Conservation (phyloP, 192 early-diverging fungal genomes). For the Linnemannia schmuckeri region DNA sequence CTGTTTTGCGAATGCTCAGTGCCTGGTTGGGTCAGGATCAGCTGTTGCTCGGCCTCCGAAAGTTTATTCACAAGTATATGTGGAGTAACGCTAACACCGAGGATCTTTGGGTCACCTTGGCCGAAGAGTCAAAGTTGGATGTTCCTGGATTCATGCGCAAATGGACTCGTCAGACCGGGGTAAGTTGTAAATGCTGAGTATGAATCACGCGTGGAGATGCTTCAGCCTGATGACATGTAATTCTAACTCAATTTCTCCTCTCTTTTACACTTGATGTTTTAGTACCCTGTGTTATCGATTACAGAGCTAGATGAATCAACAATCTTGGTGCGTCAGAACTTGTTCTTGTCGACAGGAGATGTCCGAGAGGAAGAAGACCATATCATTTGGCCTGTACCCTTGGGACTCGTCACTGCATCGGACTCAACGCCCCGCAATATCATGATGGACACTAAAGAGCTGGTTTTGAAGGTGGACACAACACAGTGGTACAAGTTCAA, state of each 20-base stretch:
- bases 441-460: slow-evolving; percentile 63
- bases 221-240: neutral
- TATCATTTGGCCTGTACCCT: slow-evolving; percentile 81
- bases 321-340: slow-evolving; percentile 76
- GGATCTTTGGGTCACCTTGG: slow-evolving; percentile 83
- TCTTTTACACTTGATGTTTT: neutral
- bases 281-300: slow-evolving; percentile 49
- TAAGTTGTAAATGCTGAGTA: slow-evolving; percentile 58
- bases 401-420: slow-evolving; percentile 58
- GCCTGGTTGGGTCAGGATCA: slow-evolving; percentile 65
- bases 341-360: slow-evolving; percentile 89
- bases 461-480: slow-evolving; percentile 65
- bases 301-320: slow-evolving; percentile 46
- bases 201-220: no score
- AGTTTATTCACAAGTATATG: slow-evolving; percentile 76
- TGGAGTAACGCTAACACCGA: slow-evolving; percentile 79
- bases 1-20: slow-evolving; percentile 87
- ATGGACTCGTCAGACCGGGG: slow-evolving; percentile 88
- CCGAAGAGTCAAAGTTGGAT: slow-evolving; percentile 72
- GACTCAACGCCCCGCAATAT: slow-evolving; percentile 66
- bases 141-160: slow-evolving; percentile 77
- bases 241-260: neutral
- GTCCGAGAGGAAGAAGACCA: slow-evolving; percentile 82
- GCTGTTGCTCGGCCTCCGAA: slow-evolving; percentile 64
- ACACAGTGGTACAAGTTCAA: slow-evolving; percentile 89